These are phyloP conservation scores for Sarocladiaceae sp. DNA, from an alignment of 2,329 filamentous ascomycete genomes.

Conservation along the genomic window DNA sequence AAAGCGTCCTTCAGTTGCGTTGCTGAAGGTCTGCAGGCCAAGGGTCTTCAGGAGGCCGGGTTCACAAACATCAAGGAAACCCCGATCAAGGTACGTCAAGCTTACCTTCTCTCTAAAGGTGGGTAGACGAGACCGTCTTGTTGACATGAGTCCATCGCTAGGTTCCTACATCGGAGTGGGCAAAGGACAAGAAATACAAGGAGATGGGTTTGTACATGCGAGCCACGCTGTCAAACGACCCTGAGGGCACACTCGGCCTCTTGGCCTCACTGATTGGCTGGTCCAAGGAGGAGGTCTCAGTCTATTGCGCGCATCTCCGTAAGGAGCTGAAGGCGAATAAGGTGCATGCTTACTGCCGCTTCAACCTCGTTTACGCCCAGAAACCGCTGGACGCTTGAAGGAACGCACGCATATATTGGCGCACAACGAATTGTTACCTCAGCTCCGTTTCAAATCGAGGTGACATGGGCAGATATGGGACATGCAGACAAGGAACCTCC, in stretches of 20 bases:
- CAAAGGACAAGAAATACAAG: neutral
- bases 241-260: constrained; percentile 21
- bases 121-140: too few relatives aligned
- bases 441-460: too few relatives aligned
- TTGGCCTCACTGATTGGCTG: constrained; percentile 15
- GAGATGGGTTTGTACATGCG: constrained; percentile 10
- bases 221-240: constrained; percentile 24
- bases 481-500: too few relatives aligned
- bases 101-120: neutral
- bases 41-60: constrained; percentile 21
- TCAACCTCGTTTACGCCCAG: constrained; percentile 15
- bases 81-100: constrained; percentile 23
- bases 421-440: too few relatives aligned
- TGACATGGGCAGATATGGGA: too few relatives aligned
- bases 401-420: too few relatives aligned
- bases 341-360: constrained; percentile 19
- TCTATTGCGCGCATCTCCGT: constrained; percentile 23
- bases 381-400: neutral
- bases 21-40: constrained; percentile 14
- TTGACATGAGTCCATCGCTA: neutral
- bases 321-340: constrained; percentile 18
- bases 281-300: constrained; percentile 17
- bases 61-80: constrained; percentile 27
- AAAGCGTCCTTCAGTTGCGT: constrained; percentile 18
- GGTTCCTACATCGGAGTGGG: neutral